A percentile compares a stretch with the other conserved stretches of the same genome.
Evolutionary conservation across 495 filamentous ascomycete species (phyloP).

Genomic region (Astrocystis sublimbata): DNA sequence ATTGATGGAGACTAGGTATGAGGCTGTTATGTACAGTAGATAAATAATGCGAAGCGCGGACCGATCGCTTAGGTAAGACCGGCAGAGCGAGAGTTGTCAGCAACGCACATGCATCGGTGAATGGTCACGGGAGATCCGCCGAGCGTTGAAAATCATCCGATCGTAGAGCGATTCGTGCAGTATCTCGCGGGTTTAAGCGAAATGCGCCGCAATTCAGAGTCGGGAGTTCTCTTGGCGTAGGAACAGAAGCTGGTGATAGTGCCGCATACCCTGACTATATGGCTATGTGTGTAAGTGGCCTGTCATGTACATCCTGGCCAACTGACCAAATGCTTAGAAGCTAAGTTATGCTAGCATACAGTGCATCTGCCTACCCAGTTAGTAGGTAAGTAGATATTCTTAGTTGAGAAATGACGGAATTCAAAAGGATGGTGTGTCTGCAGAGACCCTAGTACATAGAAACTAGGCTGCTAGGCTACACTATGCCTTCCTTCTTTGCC

Average conservation of each 20-base stretch:
- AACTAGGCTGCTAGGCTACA: too few relatives aligned
- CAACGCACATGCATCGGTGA: constrained; percentile 2
- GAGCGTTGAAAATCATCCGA: background rate
- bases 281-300: too few relatives aligned
- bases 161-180: background rate
- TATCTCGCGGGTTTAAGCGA: background rate
- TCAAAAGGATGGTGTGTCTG: too few relatives aligned
- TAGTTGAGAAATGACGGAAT: too few relatives aligned
- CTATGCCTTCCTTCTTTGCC: too few relatives aligned
- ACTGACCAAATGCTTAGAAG: too few relatives aligned
- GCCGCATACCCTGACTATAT: background rate
- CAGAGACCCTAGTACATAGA: too few relatives aligned
- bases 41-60: background rate
- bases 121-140: constrained; percentile 8
- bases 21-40: too few relatives aligned
- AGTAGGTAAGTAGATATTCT: too few relatives aligned
- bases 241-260: background rate
- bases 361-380: too few relatives aligned
- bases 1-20: background rate
- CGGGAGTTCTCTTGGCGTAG: background rate
- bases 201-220: background rate
- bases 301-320: too few relatives aligned
- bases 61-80: constrained; percentile 11
- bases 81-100: background rate
- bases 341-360: too few relatives aligned